Evolutionary conservation across 768 basidiomycete genomes (phyloP).

Genomic region (Trametopsis cervina): DNA sequence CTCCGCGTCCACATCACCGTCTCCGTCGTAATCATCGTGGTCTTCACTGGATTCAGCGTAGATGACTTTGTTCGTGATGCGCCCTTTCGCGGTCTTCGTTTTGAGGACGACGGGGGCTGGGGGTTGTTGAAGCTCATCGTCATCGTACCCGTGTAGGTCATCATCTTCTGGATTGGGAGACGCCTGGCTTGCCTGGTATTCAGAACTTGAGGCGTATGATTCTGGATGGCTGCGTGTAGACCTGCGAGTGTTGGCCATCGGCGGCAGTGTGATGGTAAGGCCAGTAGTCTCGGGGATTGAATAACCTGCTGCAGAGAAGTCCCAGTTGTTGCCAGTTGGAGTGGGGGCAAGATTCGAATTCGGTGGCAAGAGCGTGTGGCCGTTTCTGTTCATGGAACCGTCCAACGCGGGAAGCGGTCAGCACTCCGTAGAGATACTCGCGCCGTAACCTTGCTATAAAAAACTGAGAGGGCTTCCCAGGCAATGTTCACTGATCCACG

Average conservation of each 20-base stretch:
- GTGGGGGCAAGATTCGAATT: not conserved
- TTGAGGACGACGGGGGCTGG: too few species aligned
- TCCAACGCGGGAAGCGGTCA: not conserved
- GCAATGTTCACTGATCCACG: not conserved
- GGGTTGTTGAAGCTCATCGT: slow-evolving; percentile 16
- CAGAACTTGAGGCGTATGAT: slow-evolving; percentile 27
- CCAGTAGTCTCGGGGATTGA: not conserved
- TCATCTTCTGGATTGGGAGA: slow-evolving; percentile 25
- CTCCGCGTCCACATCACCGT: slow-evolving; percentile 4
- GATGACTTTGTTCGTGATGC: slow-evolving; percentile 6
- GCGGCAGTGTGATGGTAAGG: slow-evolving; percentile 15
- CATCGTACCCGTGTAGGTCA: slow-evolving; percentile 15
- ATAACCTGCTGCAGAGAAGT: not conserved
- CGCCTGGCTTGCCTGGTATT: slow-evolving; percentile 27
- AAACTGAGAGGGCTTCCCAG: too few species aligned
- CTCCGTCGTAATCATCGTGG: slow-evolving; percentile 5
- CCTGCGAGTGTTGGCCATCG: slow-evolving; percentile 21
- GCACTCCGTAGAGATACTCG: not conserved
- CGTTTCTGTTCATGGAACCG: not conserved
- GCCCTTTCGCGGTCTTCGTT: too few species aligned
- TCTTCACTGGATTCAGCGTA: slow-evolving; percentile 20
- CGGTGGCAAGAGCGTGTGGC: not conserved
- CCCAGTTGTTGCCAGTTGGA: not conserved
- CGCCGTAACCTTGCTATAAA: not conserved
- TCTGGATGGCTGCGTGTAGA: slow-evolving; percentile 13